Percentiles rank a stretch among this genome's conserved stretches.
Evolutionary conservation across 306 rosid species (phyloP).

Genomic region (Astragalus glycyphyllos): DNA sequence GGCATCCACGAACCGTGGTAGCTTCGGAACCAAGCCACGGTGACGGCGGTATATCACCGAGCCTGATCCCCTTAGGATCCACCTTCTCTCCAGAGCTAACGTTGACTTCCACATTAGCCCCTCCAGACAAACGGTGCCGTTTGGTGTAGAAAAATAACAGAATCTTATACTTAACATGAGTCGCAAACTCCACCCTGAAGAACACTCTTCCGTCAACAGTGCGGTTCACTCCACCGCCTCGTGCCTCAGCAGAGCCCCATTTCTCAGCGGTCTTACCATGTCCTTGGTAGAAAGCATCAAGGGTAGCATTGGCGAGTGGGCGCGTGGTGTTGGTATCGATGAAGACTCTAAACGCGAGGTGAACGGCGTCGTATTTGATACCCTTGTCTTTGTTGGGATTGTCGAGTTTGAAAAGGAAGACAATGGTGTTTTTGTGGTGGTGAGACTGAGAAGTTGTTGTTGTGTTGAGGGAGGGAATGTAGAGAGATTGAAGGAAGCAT

Average conservation of each 20-base stretch:
- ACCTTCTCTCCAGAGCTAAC: conserved; percentile 50
- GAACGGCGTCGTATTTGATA: conserved; percentile 54
- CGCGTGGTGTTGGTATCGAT: conserved; percentile 24
- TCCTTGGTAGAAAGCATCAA: conserved; percentile 68
- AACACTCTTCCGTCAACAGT: conserved; percentile 35
- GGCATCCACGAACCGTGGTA: conserved; percentile 2
- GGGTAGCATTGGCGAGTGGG: conserved; percentile 30
- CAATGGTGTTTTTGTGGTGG: conserved; percentile 38
- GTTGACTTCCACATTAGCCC: conserved; percentile 57
- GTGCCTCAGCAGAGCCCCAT: neutral
- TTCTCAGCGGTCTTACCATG: conserved; percentile 58
- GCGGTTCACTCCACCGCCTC: conserved; percentile 40
- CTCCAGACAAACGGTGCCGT: conserved; percentile 53
- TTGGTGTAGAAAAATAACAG: conserved; percentile 55
- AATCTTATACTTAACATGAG: conserved; percentile 70
- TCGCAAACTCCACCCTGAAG: conserved; percentile 64
- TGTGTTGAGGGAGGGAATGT: conserved; percentile 62
- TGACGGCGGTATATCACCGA: conserved; percentile 35
- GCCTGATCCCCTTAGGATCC: conserved; percentile 51
- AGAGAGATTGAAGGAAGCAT: conserved; percentile 51
- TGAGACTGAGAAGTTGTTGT: neutral
- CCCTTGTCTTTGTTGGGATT: conserved; percentile 76
- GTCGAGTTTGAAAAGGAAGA: conserved; percentile 41
- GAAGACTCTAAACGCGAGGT: conserved; percentile 44
- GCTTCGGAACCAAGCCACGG: conserved; percentile 38